These are phyloP conservation scores for Sphagnum tenellum DNA, from an alignment of 225 moss, liverwort and hornwort species.

Conservation along the genomic window DNA sequence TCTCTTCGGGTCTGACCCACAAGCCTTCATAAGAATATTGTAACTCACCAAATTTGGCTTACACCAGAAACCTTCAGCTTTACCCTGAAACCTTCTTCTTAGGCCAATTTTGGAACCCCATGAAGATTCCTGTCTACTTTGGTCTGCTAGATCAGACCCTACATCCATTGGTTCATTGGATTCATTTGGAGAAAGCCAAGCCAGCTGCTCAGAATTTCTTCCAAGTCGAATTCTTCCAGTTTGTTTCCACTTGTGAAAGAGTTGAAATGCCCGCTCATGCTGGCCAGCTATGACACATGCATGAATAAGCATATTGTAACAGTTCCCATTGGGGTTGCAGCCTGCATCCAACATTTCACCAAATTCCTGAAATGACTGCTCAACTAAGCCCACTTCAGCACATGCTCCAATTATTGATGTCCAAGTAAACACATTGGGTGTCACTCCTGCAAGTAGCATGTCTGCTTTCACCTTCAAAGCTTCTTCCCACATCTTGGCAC, in stretches of 20 bases:
- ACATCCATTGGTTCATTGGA: constrained; percentile 1
- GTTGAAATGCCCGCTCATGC: constrained; percentile 69
- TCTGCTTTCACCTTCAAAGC: constrained; percentile 76
- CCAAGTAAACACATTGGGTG: constrained; percentile 92
- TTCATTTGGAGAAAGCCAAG: not conserved
- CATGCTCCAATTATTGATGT: constrained; percentile 87
- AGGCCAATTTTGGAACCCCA: too few relatives aligned
- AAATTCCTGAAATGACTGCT: constrained; percentile 73
- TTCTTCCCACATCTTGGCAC: constrained; percentile 74
- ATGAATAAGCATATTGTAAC: constrained; percentile 87
- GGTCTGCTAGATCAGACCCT: not conserved
- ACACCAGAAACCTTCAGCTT: constrained; percentile 13
- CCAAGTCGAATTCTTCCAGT: constrained; percentile 49
- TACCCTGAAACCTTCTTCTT: too few relatives aligned
- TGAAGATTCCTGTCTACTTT: too few relatives aligned
- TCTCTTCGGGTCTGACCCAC: constrained; percentile 35
- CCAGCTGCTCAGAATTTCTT: constrained; percentile 4
- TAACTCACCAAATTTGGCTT: constrained; percentile 83
- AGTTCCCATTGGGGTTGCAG: constrained; percentile 80
- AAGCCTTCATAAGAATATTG: constrained; percentile 82
- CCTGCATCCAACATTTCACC: constrained; percentile 73
- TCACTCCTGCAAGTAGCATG: constrained; percentile 57
- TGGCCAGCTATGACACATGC: constrained; percentile 82
- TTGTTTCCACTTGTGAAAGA: constrained; percentile 91
- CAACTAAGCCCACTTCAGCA: constrained; percentile 75